Evolutionary conservation across 805 yeast species (phyloP).

Genomic region (Candida ponderosae): DNA sequence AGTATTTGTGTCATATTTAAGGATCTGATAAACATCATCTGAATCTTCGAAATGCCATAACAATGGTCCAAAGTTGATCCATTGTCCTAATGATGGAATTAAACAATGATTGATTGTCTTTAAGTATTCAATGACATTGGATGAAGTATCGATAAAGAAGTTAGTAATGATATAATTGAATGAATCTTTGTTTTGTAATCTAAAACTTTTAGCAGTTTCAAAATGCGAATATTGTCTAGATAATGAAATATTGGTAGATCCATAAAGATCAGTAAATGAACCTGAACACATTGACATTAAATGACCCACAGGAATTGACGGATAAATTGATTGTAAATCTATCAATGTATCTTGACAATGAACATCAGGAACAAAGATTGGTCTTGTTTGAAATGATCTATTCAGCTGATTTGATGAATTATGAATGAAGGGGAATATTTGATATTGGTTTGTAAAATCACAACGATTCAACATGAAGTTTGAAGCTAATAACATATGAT

Average conservation of each 20-base stretch:
- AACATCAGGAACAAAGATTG: slow-evolving; percentile 45
- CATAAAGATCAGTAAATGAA: slow-evolving; percentile 61
- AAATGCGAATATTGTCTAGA: slow-evolving; percentile 19
- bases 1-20: slow-evolving; percentile 12
- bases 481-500: slow-evolving; percentile 55
- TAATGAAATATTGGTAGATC: slow-evolving; percentile 27
- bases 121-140: slow-evolving; percentile 50
- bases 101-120: slow-evolving; percentile 39
- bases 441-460: slow-evolving; percentile 27
- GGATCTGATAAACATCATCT: slow-evolving; percentile 19
- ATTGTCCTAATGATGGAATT: slow-evolving; percentile 32
- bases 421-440: slow-evolving; percentile 49
- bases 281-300: slow-evolving; percentile 71
- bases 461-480: slow-evolving; percentile 45
- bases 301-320: slow-evolving; percentile 35
- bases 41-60: slow-evolving; percentile 67
- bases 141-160: slow-evolving; percentile 59
- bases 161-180: slow-evolving; percentile 46
- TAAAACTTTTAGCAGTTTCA: slow-evolving; percentile 31
- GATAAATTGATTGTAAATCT: slow-evolving; percentile 24
- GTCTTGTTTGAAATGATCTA: slow-evolving; percentile 41
- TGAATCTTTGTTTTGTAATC: slow-evolving; percentile 27
- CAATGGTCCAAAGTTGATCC: slow-evolving; percentile 66
- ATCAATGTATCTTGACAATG: slow-evolving; percentile 32
- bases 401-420: slow-evolving; percentile 36